Percentiles rank a stretch among this genome's conserved stretches.
phyloP scores from a whole-genome alignment of 768 basidiomycete species.

The Podaxis rugospora region DNA sequence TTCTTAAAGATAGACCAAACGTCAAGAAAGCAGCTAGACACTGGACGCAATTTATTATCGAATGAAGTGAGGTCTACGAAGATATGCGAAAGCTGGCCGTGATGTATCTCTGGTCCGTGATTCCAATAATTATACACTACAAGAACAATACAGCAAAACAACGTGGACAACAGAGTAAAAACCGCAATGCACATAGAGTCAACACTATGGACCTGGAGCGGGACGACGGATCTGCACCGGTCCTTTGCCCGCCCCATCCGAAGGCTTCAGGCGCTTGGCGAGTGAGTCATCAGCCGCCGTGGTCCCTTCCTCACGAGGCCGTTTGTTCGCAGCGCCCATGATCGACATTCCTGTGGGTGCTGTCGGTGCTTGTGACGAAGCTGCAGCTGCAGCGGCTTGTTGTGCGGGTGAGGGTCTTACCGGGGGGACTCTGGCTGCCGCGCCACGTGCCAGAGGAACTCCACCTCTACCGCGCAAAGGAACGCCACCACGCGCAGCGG shows the following conservation, averaged over 20 bases:
- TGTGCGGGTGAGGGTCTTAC: constrained; percentile 10
- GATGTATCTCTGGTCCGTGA: constrained; percentile 3
- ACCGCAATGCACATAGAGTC: constrained; percentile 8
- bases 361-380: constrained; percentile 20
- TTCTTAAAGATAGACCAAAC: background rate
- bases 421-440: constrained; percentile 5
- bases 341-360: constrained; percentile 45
- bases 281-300: constrained; percentile 49
- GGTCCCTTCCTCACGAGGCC: constrained; percentile 52
- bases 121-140: constrained; percentile 7
- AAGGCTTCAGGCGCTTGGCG: constrained; percentile 64
- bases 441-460: constrained; percentile 10
- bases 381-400: constrained; percentile 15
- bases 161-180: constrained; percentile 6
- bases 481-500: constrained; percentile 9
- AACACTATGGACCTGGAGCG: constrained; percentile 14
- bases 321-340: constrained; percentile 61
- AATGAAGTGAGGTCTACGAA: constrained; percentile 2
- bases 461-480: constrained; percentile 4
- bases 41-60: background rate
- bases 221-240: constrained; percentile 17
- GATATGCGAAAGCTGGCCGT: background rate
- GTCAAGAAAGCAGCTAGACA: background rate
- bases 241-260: constrained; percentile 25
- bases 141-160: constrained; percentile 11